These are phyloP conservation scores for Fusarium pininemorale DNA, from an alignment of 2,329 filamentous ascomycete species.

Conservation along the genomic window DNA sequence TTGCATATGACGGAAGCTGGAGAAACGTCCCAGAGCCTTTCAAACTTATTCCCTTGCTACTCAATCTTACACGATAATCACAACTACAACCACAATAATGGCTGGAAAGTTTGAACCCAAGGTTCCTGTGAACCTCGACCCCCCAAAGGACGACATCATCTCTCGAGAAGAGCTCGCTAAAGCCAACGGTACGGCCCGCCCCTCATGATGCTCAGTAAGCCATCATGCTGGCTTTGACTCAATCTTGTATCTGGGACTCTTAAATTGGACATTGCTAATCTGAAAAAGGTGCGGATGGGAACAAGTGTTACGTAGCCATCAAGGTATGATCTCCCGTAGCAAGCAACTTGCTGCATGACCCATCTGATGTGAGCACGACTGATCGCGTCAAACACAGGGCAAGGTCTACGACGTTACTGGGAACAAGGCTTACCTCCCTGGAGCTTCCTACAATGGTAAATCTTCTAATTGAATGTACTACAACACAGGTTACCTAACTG, in stretches of 20 bases:
- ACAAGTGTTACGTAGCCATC: conserved; percentile 74
- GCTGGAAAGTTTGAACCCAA: conserved; percentile 81
- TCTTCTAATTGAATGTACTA: not conserved
- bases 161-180: conserved; percentile 80
- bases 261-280: conserved; percentile 28
- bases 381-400: conserved; percentile 64
- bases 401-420: conserved; percentile 93
- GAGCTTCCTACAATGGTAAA: conserved; percentile 85
- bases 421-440: conserved; percentile 85
- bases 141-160: conserved; percentile 90
- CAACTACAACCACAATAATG: conserved; percentile 50
- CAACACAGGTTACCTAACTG: conserved; percentile 5
- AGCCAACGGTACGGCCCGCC: conserved; percentile 76
- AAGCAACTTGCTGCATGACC: conserved; percentile 2
- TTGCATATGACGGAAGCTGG: conserved; percentile 36
- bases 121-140: conserved; percentile 75
- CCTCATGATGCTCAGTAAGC: not conserved
- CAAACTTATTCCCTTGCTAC: not conserved
- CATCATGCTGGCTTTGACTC: not conserved
- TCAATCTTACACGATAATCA: not conserved
- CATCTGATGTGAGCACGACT: conserved; percentile 3
- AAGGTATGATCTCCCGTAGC: conserved; percentile 58
- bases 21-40: conserved; percentile 4
- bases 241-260: not conserved
- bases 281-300: conserved; percentile 68